Base-by-base conservation (phyloP, 768 basidiomycete species). In the Pseudohyphozyma bogoriensis region DNA sequence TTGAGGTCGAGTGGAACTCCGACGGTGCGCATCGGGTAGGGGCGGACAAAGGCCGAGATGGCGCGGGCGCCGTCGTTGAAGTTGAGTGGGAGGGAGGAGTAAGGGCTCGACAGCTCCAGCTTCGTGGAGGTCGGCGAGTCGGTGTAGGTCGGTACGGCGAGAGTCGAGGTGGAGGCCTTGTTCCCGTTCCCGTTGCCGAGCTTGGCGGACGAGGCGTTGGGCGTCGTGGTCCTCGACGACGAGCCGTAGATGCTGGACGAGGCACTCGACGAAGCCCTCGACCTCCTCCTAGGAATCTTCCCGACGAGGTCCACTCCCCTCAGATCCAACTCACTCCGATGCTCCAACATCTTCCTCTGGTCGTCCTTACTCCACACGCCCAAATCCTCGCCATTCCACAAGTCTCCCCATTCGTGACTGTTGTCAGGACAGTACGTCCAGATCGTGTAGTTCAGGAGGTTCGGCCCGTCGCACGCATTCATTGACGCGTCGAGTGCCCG, bases 321-420 rank as follows among this genome's bases (percentile, higher is more conserved):
- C n/a, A n/a, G n/a, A 5, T 47, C 36, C 2, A 31, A 36, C n/a
- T 33, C 9, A 3, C 55, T 29, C 5, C 55, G 50, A 22, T 44
- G 32, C 20, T 26, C 5, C 31, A 26, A n/a, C 55, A 57, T 56
- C 35, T 56, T 29, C 50, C 58, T 61, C 6, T 51, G 55, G 46
- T 96, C 91, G 65, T 90, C 87, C 5, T 73, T 66, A 67, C 84
- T 85, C 87, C 87, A 96, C 18, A 97, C 63, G 65, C 87, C 89
- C 60, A 97, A 73, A 75, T 97, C 93, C 75, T 99, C 93, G 75
- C 87, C 82, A 72, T 96, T 92, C 93, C 92, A 99, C 1, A 84
- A 84, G 74, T 99, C 93, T 18, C 93, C 90, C 88, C 87, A 95
- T 70, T 81, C 77, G 70, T 96, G 89, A 29, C 78, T 78, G 70